phyloP scores from a whole-genome alignment of 768 basidiomycete species.

The Dacryopinax spathularia region DNA sequence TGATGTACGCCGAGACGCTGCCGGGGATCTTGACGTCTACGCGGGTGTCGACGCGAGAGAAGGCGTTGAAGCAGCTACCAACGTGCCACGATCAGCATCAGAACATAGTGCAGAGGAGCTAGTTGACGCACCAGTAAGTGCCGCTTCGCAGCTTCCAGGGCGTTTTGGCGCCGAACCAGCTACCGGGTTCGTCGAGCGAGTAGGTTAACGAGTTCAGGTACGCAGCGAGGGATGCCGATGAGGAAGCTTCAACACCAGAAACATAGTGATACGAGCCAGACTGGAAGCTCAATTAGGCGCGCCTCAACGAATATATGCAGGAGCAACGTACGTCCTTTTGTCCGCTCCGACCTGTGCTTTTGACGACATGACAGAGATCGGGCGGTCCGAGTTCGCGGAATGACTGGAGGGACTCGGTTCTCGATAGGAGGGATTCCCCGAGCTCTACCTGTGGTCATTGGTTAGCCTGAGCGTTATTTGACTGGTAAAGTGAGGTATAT shows the following conservation, averaged over 20 bases:
- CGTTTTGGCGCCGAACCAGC: constrained; percentile 80
- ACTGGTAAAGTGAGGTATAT: neutral
- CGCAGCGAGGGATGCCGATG: constrained; percentile 91
- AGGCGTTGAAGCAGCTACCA: constrained; percentile 87
- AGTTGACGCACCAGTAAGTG: constrained; percentile 62
- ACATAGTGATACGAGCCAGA: constrained; percentile 93
- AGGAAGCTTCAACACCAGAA: constrained; percentile 97
- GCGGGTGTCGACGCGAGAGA: constrained; percentile 87
- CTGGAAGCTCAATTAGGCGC: constrained; percentile 20
- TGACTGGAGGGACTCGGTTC: constrained; percentile 83
- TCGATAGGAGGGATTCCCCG: constrained; percentile 73
- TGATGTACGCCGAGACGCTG: constrained; percentile 84
- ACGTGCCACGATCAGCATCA: neutral
- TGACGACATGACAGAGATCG: constrained; percentile 89
- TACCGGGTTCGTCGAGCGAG: constrained; percentile 73
- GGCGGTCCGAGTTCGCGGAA: constrained; percentile 97
- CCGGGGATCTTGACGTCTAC: constrained; percentile 99
- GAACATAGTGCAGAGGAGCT: neutral
- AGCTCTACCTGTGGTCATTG: constrained; percentile 73
- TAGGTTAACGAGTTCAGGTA: constrained; percentile 99
- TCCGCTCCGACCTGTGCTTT: constrained; percentile 69
- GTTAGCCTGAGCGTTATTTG: too few relatives aligned
- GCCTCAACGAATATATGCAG: constrained; percentile 3
- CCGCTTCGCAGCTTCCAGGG: constrained; percentile 87
- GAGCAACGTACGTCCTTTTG: constrained; percentile 63